Percentiles rank a stretch among this genome's conserved stretches.
Evolutionary conservation across 2,329 filamentous ascomycete species (phyloP).

Genomic region (Fulvia fulva): DNA sequence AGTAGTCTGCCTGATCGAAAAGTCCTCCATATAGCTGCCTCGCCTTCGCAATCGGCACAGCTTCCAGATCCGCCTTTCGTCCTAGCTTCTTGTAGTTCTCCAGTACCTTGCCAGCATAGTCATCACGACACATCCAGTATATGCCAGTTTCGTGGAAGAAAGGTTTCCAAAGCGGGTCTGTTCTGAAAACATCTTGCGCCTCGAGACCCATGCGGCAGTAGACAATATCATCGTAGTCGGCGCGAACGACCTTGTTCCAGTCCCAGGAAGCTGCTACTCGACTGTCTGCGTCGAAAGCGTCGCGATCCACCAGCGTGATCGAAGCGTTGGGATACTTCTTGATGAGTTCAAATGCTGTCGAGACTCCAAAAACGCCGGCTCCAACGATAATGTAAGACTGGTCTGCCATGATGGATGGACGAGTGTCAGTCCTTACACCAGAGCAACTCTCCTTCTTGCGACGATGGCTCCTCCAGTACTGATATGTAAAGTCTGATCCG

Average conservation of each 20-base stretch:
- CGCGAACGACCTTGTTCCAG: conserved; percentile 68
- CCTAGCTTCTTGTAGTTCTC: conserved; percentile 50
- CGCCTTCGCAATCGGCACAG: conserved; percentile 51
- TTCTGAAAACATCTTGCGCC: conserved; percentile 59
- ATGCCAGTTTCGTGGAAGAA: conserved; percentile 52
- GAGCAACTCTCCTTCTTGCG: background rate
- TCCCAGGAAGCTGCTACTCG: conserved; percentile 63
- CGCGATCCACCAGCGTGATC: conserved; percentile 40
- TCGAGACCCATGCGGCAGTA: conserved; percentile 64
- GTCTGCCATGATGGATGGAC: conserved; percentile 3
- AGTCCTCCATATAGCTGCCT: conserved; percentile 54
- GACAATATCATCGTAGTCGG: conserved; percentile 62
- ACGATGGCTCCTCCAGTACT: background rate
- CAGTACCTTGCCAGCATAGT: conserved; percentile 48
- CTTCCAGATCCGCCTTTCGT: conserved; percentile 43
- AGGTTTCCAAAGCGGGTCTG: conserved; percentile 53
- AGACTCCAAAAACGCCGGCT: conserved; percentile 48
- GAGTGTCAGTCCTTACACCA: background rate
- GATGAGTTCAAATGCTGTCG: conserved; percentile 52
- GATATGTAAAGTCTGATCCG: background rate
- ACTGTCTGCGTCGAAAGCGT: conserved; percentile 31
- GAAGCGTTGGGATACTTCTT: conserved; percentile 39
- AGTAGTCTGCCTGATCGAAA: conserved; percentile 59
- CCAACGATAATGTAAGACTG: conserved; percentile 34
- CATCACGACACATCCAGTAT: conserved; percentile 45